Evolutionary conservation across 306 rosid genomes (phyloP).

Genomic region (Pachyrhizus erosus): DNA sequence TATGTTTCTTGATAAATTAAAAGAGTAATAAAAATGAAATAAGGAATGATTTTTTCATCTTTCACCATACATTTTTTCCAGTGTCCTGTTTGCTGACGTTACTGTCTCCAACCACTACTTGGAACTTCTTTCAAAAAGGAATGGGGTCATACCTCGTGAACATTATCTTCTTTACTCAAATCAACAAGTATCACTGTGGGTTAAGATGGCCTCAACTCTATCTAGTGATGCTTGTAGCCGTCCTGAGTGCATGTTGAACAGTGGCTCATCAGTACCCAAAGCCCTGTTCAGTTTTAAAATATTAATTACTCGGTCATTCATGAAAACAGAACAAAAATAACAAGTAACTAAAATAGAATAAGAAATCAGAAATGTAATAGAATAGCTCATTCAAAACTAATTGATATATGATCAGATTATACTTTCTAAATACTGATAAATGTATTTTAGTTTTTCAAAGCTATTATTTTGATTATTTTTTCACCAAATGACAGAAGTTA

Average conservation of each 20-base stretch:
- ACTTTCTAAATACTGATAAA: conserved; percentile 2
- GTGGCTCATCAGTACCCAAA: conserved; percentile 82
- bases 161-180: conserved; percentile 13
- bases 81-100: background rate
- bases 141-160: conserved; percentile 43
- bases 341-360: background rate
- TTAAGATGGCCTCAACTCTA: conserved; percentile 87
- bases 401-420: conserved; percentile 10
- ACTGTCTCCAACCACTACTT: background rate
- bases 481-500: conserved; percentile 17
- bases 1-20: conserved; percentile 24
- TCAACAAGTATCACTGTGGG: conserved; percentile 61
- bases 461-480: conserved; percentile 4
- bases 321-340: background rate
- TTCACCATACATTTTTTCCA: background rate
- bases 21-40: background rate
- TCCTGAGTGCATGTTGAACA: conserved; percentile 93
- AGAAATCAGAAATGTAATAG: background rate
- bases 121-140: conserved; percentile 25
- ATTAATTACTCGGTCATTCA: conserved; percentile 32
- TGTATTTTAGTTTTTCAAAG: conserved; percentile 3
- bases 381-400: conserved; percentile 11
- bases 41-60: conserved; percentile 27
- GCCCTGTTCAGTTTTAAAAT: conserved; percentile 59
- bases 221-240: conserved; percentile 86